phyloP scores from a whole-genome alignment of 108 stramenopile species.

The Aureococcus anophagefferens region DNA sequence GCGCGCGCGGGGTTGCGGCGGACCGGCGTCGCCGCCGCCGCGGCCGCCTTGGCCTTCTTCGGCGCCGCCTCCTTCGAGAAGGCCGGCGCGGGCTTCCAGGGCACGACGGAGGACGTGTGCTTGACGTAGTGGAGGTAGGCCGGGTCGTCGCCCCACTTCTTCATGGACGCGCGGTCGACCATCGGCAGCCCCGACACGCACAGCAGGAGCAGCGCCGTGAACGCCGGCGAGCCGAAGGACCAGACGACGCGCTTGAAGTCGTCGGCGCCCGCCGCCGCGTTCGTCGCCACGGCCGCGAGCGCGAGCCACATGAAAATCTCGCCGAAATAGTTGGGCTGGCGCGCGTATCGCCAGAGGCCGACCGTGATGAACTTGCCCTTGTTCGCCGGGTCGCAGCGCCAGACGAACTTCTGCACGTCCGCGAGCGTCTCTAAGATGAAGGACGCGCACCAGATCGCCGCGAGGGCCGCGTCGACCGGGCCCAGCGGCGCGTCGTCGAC shows the following conservation, averaged over 20 bases:
- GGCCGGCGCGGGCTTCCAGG: background rate
- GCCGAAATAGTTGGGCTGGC: constrained; percentile 31
- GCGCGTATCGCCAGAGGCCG: constrained; percentile 20
- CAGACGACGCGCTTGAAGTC: too few relatives aligned
- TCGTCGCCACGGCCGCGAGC: background rate
- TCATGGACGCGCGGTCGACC: constrained; percentile 9
- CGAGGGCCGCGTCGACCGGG: background rate
- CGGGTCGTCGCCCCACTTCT: constrained; percentile 23
- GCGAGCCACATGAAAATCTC: constrained; percentile 18
- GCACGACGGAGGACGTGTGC: constrained; percentile 8
- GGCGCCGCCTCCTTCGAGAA: too few relatives aligned
- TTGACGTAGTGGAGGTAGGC: constrained; percentile 14
- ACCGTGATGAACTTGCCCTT: constrained; percentile 16
- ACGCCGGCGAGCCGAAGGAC: constrained; percentile 14
- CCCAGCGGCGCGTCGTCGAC: background rate
- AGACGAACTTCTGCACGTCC: constrained; percentile 15
- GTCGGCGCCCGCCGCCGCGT: constrained; percentile 10
- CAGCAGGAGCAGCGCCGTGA: constrained; percentile 14
- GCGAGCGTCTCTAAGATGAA: constrained; percentile 20
- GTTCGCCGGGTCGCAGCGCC: constrained; percentile 13
- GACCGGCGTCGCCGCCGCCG: too few relatives aligned
- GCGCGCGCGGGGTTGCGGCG: too few relatives aligned
- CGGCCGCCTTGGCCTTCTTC: too few relatives aligned
- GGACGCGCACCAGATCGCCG: constrained; percentile 9
- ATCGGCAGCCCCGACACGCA: constrained; percentile 16